Evolutionary conservation across 2,329 filamentous ascomycete genomes (phyloP).

Genomic region (Fusarium sublunatum): DNA sequence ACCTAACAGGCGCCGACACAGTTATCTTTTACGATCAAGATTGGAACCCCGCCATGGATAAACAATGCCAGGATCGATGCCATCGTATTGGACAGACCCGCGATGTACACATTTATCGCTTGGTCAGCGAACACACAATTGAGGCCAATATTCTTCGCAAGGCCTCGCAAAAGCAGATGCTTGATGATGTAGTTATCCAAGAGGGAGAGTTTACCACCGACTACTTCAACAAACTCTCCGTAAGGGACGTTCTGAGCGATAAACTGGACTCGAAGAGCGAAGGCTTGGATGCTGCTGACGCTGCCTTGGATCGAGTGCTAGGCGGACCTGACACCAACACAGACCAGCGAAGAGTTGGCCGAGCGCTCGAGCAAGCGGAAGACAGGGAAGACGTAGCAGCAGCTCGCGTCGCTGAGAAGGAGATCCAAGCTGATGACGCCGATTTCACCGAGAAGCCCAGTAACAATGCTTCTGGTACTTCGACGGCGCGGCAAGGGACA

Average conservation of each 20-base stretch:
- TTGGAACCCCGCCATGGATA: conserved; percentile 99
- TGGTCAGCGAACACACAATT: conserved; percentile 93
- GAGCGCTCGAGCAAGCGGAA: conserved; percentile 88
- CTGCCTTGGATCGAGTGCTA: conserved; percentile 87
- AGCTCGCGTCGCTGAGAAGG: conserved; percentile 87
- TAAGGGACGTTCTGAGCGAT: conserved; percentile 74
- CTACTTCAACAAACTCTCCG: conserved; percentile 85
- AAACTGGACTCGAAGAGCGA: conserved; percentile 61
- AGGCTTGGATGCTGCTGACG: conserved; percentile 77
- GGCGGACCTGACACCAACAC: conserved; percentile 71
- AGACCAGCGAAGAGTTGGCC: conserved; percentile 71
- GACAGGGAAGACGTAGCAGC: conserved; percentile 92
- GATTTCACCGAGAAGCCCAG: conserved; percentile 80
- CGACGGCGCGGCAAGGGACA: conserved; percentile 64
- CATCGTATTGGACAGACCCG: conserved; percentile 98
- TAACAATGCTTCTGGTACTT: conserved; percentile 58
- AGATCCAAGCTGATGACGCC: conserved; percentile 85
- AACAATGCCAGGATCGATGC: conserved; percentile 96
- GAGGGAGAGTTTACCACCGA: conserved; percentile 98
- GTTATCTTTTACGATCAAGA: conserved; percentile 99
- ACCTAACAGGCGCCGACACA: conserved; percentile 94
- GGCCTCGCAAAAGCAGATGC: conserved; percentile 95
- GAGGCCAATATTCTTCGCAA: conserved; percentile 98
- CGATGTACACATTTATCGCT: conserved; percentile 96
- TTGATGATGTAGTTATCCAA: conserved; percentile 98